Evolutionary conservation across 2,329 filamentous ascomycete species (phyloP), one percentile per base, ranked within the genome.

Genomic region (Clathrospora elynae): DNA sequence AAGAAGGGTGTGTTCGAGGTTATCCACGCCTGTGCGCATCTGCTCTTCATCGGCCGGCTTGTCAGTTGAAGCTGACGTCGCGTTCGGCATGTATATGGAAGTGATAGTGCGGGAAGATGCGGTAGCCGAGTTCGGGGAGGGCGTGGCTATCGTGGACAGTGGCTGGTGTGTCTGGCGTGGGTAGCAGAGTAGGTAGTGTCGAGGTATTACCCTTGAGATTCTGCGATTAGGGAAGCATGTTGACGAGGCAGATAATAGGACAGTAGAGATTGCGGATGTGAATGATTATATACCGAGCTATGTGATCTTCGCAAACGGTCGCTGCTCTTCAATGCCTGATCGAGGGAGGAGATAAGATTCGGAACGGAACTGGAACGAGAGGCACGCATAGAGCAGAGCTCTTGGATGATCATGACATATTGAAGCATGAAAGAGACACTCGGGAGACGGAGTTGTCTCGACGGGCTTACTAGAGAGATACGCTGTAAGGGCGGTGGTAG

Each of bases 1-100:
- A 53, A 79, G 73, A 64, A 83, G 79, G 51, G 79, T 80, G 53
- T 78, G 75, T 46, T 74, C 71, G 38, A 74, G 70, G 19, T 56
- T 51, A 29, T 59, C 44, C 4, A 49, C 42, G n/a, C 30, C 43
- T 12, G 26, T 7, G 31, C 34, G 13, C n/a, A n/a, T n/a, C n/a
- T n/a, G n/a, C n/a, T n/a, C n/a, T n/a, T n/a, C n/a, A n/a, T n/a
- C n/a, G n/a, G n/a, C n/a, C n/a, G n/a, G n/a, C n/a, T n/a, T n/a
- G n/a, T n/a, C n/a, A n/a, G n/a, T n/a, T n/a, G n/a, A n/a, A n/a
- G n/a, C n/a, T n/a, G 20, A 23, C 6, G 10, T 10, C 20, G 6
- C 20, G 20, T 23, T 10, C 20, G 20, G 6, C 10, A 10, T 6
- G 20, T 6, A 23, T 6, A 10, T 23, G 20, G 20, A 6, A 23